phyloP scores from a whole-genome alignment of 2,329 filamentous ascomycete genomes.

The Venturiaceae sp. region DNA sequence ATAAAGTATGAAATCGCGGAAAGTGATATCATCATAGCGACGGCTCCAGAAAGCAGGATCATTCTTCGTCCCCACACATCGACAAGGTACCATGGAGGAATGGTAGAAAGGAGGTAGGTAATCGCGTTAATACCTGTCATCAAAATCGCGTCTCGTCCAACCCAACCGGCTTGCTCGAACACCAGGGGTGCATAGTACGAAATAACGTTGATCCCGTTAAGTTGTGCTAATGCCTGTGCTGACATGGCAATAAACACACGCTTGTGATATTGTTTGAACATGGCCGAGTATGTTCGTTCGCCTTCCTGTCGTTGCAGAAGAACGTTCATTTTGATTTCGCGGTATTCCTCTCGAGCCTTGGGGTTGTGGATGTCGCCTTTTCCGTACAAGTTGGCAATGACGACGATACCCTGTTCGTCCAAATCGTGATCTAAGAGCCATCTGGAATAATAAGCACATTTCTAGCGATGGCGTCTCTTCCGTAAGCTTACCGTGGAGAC shows the following conservation, averaged over 20 bases:
- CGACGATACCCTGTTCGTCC: conserved; percentile 95
- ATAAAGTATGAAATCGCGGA: conserved; percentile 93
- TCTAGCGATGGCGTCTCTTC: background rate
- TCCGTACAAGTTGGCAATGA: conserved; percentile 95
- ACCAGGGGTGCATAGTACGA: conserved; percentile 97
- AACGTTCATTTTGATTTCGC: conserved; percentile 98
- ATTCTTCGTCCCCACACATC: conserved; percentile 83
- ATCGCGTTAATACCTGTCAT: conserved; percentile 97
- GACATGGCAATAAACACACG: conserved; percentile 99
- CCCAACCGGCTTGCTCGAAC: conserved; percentile 95
- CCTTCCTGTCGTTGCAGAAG: conserved; percentile 89
- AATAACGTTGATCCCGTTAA: conserved; percentile 99
- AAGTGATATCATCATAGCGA: conserved; percentile 81
- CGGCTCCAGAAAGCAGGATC: conserved; percentile 80
- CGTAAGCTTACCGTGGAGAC: conserved; percentile 67
- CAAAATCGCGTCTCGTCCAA: conserved; percentile 78
- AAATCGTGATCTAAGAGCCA: conserved; percentile 97
- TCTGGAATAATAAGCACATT: conserved; percentile 36
- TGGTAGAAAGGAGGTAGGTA: conserved; percentile 82
- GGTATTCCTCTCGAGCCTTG: conserved; percentile 90
- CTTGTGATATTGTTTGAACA: conserved; percentile 88
- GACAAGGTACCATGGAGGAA: conserved; percentile 95
- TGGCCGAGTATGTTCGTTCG: conserved; percentile 81
- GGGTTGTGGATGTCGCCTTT: conserved; percentile 89
- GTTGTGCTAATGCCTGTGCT: conserved; percentile 85